phyloP scores from a whole-genome alignment of 2,329 filamentous ascomycete species.

The Neocatenulostroma microsporum region DNA sequence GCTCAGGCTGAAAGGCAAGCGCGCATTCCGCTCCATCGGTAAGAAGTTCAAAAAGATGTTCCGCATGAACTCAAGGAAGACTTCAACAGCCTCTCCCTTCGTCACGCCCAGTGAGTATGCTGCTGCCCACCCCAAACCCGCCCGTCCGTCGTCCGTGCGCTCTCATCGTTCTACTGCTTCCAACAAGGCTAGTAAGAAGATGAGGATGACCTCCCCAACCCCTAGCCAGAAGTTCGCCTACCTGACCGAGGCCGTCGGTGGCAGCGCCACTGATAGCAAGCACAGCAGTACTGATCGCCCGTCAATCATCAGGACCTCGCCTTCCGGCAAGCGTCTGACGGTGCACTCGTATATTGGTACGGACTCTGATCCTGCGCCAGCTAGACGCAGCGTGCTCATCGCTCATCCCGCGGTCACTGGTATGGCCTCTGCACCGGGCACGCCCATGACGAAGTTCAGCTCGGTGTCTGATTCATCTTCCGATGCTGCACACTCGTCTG shows the following conservation, averaged over 20 bases:
- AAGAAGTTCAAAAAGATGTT: background rate
- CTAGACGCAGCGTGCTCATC: background rate
- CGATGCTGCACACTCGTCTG: background rate
- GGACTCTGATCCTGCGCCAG: background rate
- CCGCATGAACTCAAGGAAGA: background rate
- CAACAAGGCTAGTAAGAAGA: too few species aligned
- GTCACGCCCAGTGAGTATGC: background rate
- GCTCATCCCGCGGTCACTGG: constrained; percentile 1
- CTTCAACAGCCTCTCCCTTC: background rate
- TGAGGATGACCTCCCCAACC: background rate
- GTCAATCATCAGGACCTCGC: background rate
- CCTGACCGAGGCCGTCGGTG: background rate
- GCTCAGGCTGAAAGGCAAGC: background rate
- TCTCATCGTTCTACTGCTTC: constrained; percentile 1
- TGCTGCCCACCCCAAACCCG: background rate
- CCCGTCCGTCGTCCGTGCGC: constrained; percentile 4
- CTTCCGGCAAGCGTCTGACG: constrained; percentile 1
- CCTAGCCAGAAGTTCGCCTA: background rate
- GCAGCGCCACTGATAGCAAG: background rate
- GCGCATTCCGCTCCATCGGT: background rate
- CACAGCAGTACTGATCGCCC: background rate
- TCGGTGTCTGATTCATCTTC: background rate
- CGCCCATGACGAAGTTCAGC: background rate
- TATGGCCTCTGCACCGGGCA: background rate
- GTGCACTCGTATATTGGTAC: constrained; percentile 2